Percentiles rank a stretch among this genome's conserved stretches.
Conservation (phyloP, 2,329 filamentous ascomycete genomes). For the Lachnellula suecica region DNA sequence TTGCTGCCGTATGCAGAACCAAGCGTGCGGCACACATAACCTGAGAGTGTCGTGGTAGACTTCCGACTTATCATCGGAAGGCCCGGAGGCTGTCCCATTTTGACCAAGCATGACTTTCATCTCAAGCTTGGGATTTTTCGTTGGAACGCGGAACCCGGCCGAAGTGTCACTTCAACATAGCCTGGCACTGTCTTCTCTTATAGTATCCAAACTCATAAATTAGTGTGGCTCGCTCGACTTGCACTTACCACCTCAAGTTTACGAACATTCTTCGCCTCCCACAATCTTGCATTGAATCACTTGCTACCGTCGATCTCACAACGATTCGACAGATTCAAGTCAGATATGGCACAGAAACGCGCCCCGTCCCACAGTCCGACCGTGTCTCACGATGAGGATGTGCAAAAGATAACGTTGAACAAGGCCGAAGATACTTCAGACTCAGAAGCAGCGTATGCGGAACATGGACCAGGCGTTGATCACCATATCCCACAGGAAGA, state of each 20-base stretch:
- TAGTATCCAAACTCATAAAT: too few relatives aligned
- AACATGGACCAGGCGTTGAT: slow-evolving; percentile 34
- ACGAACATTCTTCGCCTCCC: too few relatives aligned
- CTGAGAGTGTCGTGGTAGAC: background rate
- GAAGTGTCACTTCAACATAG: background rate
- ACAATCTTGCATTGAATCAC: background rate
- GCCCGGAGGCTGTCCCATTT: background rate
- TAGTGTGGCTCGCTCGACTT: background rate
- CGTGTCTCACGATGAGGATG: slow-evolving; percentile 16
- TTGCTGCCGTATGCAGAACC: background rate
- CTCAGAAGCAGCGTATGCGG: slow-evolving; percentile 22
- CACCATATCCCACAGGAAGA: slow-evolving; percentile 33
- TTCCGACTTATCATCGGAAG: background rate
- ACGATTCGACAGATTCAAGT: background rate
- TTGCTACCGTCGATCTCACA: too few relatives aligned
- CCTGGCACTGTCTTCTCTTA: background rate
- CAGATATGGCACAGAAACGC: background rate
- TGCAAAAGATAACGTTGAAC: slow-evolving; percentile 5
- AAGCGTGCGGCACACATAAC: background rate
- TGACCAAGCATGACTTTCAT: background rate
- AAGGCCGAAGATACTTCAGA: background rate
- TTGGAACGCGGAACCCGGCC: background rate
- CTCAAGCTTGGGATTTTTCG: background rate
- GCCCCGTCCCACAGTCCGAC: slow-evolving; percentile 3
- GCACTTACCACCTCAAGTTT: background rate